Conservation (phyloP, 345 rosid genomes). For the Alliaria petiolata region DNA sequence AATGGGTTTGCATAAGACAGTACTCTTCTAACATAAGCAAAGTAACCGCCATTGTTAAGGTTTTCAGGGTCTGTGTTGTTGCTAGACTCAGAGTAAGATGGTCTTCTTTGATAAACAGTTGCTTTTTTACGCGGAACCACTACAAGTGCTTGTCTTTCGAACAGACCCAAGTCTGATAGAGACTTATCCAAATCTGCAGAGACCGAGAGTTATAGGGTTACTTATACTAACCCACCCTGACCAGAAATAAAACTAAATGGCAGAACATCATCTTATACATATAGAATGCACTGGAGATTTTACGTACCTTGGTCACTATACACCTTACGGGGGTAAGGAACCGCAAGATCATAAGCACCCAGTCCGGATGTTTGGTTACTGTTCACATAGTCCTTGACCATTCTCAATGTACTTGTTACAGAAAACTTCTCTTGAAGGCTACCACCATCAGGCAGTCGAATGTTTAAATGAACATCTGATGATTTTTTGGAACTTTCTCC, state of each 20-base stretch:
- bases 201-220: neutral
- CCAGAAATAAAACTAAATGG: neutral
- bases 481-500: slow-evolving; percentile 21
- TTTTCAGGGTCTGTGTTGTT: slow-evolving; percentile 30
- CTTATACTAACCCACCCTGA: neutral
- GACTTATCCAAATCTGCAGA: slow-evolving; percentile 69
- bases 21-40: slow-evolving; percentile 44
- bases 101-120: slow-evolving; percentile 37
- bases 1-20: slow-evolving; percentile 74
- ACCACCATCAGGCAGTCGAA: slow-evolving; percentile 63
- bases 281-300: neutral
- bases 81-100: slow-evolving; percentile 33
- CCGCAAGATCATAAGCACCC: slow-evolving; percentile 67
- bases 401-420: slow-evolving; percentile 47
- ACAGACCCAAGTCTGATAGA: slow-evolving; percentile 64
- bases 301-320: slow-evolving; percentile 72
- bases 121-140: slow-evolving; percentile 58
- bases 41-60: slow-evolving; percentile 60
- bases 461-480: slow-evolving; percentile 65
- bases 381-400: slow-evolving; percentile 71
- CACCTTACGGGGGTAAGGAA: slow-evolving; percentile 86
- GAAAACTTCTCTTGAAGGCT: slow-evolving; percentile 73
- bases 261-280: neutral
- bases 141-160: slow-evolving; percentile 78
- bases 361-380: slow-evolving; percentile 43